Conservation (phyloP, 1,284 basidiomycete species). For the Cryptococcus depauperatus region DNA sequence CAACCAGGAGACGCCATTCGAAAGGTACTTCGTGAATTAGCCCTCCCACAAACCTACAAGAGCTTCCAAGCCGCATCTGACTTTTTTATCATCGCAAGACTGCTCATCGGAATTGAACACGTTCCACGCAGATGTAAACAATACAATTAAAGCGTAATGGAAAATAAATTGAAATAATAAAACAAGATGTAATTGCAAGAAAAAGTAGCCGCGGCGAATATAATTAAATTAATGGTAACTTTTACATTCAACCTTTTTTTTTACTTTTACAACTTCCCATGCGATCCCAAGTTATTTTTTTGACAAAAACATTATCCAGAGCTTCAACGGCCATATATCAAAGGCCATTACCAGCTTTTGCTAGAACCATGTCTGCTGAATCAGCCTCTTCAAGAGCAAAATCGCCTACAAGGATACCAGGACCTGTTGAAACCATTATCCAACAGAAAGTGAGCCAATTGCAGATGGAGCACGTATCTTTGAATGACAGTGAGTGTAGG, state of each 20-base stretch:
- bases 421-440: slow-evolving; percentile 41
- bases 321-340: too few species aligned
- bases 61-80: too few species aligned
- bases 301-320: neutral
- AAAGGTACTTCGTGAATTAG: too few species aligned
- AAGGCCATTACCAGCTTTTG: neutral
- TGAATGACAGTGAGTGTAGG: slow-evolving; percentile 18
- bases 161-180: too few species aligned
- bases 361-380: slow-evolving; percentile 10
- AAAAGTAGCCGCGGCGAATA: neutral
- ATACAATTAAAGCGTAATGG: too few species aligned
- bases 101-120: too few species aligned
- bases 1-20: too few species aligned
- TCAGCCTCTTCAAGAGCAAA: slow-evolving; percentile 1
- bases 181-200: too few species aligned
- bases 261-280: neutral
- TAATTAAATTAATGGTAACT: neutral
- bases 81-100: too few species aligned
- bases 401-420: slow-evolving; percentile 32
- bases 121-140: too few species aligned
- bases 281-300: neutral
- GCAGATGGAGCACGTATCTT: too few species aligned
- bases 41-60: too few species aligned
- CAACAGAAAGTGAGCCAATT: slow-evolving; percentile 36
- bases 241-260: neutral